Evolutionary conservation across 1,284 basidiomycete species (phyloP).

Genomic region (Apiotrichum veenhuisii): DNA sequence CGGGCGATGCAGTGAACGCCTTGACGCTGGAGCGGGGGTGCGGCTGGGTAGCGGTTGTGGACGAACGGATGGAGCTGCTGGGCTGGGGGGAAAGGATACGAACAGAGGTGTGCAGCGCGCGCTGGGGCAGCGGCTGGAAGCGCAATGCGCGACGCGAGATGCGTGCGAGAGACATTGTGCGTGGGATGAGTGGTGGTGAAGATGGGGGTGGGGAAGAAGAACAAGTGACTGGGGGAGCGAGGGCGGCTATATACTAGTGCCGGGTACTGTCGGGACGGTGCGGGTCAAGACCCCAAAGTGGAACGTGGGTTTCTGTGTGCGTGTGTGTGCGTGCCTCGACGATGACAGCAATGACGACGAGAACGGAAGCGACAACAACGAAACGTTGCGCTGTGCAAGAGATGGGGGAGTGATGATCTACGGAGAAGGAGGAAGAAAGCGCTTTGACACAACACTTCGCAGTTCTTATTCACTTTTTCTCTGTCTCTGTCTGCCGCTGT

Average conservation of each 20-base stretch:
- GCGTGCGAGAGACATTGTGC: conserved; percentile 15
- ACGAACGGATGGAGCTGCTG: conserved; percentile 22
- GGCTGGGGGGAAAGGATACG: conserved; percentile 20
- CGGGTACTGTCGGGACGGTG: background rate
- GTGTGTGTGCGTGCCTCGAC: background rate
- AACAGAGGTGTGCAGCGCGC: conserved; percentile 22
- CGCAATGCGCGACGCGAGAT: conserved; percentile 18
- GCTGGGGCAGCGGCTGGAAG: conserved; percentile 8
- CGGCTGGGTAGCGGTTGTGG: conserved; percentile 45
- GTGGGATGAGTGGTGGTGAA: background rate
- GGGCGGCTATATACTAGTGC: background rate
- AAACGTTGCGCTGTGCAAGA: background rate
- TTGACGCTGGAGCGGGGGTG: conserved; percentile 39
- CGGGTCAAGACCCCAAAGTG: background rate
- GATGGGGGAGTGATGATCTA: background rate
- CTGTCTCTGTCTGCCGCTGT: background rate
- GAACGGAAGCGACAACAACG: background rate
- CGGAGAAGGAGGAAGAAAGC: background rate
- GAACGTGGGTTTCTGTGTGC: background rate
- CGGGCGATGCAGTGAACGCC: conserved; percentile 33
- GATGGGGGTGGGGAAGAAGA: conserved; percentile 1
- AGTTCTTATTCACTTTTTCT: background rate
- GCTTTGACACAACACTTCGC: background rate
- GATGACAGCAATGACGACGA: background rate
- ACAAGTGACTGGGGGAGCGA: conserved; percentile 1